phyloP scores from a whole-genome alignment of 345 rosid genomes.

The Eucalyptus caleyi region DNA sequence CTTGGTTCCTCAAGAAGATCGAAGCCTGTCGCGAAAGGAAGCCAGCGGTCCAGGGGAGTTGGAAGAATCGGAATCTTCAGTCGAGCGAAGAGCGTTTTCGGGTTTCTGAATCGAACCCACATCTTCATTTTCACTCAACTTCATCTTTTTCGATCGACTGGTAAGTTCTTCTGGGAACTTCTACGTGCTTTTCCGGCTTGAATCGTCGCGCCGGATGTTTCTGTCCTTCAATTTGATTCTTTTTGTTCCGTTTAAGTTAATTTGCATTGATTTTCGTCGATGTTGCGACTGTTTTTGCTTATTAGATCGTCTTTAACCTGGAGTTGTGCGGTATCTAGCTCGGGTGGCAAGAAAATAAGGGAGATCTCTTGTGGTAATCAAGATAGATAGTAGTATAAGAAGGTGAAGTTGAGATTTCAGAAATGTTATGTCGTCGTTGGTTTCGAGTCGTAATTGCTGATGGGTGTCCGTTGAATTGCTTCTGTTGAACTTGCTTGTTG shows the following conservation, averaged over 20 bases:
- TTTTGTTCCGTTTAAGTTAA: background rate
- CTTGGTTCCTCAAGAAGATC: background rate
- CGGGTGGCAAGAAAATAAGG: background rate
- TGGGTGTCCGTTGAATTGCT: background rate
- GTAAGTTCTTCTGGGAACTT: background rate
- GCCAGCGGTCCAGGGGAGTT: background rate
- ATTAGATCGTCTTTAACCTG: background rate
- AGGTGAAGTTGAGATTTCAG: background rate
- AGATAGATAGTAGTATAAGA: background rate
- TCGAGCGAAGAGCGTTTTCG: rapidly evolving
- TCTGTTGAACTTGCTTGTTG: background rate
- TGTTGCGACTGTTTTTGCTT: background rate
- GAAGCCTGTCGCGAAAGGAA: background rate
- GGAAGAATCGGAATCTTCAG: background rate
- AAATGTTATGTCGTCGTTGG: background rate
- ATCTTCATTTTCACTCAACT: background rate
- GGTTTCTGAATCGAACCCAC: background rate
- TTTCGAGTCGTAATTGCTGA: background rate
- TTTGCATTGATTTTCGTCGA: background rate
- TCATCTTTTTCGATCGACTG: background rate
- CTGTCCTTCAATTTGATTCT: background rate
- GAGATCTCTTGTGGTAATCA: background rate
- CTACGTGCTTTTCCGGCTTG: rapidly evolving
- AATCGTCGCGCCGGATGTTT: background rate
- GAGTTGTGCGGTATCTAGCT: background rate